Percentiles rank a stretch among this genome's conserved stretches.
These are phyloP conservation scores for Geotrichum histeridarum DNA, from an alignment of 1,139 yeast genomes.

Conservation along the genomic window DNA sequence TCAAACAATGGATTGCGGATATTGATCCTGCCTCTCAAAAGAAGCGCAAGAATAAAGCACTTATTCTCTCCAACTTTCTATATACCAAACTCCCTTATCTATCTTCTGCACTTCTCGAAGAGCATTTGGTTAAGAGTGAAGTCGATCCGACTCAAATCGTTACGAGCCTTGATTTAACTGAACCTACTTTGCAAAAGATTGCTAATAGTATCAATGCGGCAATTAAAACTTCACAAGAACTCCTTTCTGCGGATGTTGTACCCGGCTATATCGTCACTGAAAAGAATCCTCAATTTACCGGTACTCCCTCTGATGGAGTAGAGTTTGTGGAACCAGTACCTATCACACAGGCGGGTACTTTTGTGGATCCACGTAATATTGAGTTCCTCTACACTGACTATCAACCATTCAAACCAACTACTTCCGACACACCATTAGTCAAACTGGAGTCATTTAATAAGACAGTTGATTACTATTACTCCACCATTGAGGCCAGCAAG, in stretches of 20 bases:
- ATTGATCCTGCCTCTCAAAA: constrained; percentile 28
- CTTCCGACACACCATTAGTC: constrained; percentile 29
- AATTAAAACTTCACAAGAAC: constrained; percentile 37
- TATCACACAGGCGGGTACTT: constrained; percentile 24
- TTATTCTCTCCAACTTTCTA: constrained; percentile 64
- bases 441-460: constrained; percentile 59
- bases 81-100: constrained; percentile 67
- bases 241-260: constrained; percentile 35
- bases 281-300: constrained; percentile 49
- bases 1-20: constrained; percentile 48
- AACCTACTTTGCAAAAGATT: constrained; percentile 29
- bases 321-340: constrained; percentile 23
- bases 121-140: constrained; percentile 45
- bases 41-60: constrained; percentile 32
- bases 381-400: constrained; percentile 68
- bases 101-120: constrained; percentile 72
- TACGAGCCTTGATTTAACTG: constrained; percentile 24
- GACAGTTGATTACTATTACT: constrained; percentile 77
- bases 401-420: constrained; percentile 70
- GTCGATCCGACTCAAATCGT: constrained; percentile 43
- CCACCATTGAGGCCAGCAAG: constrained; percentile 78
- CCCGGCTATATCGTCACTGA: constrained; percentile 66
- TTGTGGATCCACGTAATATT: constrained; percentile 37
- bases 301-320: constrained; percentile 31
- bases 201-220: constrained; percentile 49